These are phyloP conservation scores for Erythrophleum ivorense DNA, from an alignment of 331 rosid genomes.

Conservation along the genomic window DNA sequence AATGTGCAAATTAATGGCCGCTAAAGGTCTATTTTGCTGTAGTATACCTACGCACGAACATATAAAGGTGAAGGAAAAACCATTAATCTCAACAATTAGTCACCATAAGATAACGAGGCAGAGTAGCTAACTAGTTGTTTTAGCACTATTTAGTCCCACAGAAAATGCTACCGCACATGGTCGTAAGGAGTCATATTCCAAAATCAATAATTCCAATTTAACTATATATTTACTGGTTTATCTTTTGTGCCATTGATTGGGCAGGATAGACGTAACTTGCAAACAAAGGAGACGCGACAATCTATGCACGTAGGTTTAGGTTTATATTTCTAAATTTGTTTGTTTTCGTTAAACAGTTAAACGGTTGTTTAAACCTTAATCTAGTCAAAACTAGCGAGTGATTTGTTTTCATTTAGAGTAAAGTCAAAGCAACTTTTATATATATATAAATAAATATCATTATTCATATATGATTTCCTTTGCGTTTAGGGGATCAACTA, in stretches of 20 bases:
- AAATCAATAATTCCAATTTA: background rate
- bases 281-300: constrained; percentile 32
- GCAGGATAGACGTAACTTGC: constrained; percentile 33
- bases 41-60: background rate
- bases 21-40: no score
- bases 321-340: constrained; percentile 6
- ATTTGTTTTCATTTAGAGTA: no score
- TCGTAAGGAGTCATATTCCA: constrained; percentile 1
- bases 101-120: constrained; percentile 19
- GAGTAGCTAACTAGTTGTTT: background rate
- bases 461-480: no score
- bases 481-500: no score
- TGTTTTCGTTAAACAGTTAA: constrained; percentile 7
- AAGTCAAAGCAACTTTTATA: no score
- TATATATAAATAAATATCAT: no score
- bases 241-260: constrained; percentile 10
- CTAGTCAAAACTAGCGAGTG: no score
- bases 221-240: background rate
- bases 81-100: background rate
- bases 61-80: background rate
- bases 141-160: background rate
- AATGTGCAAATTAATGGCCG: no score
- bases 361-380: constrained; percentile 12
- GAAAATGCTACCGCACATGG: constrained; percentile 27
- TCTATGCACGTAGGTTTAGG: constrained; percentile 25